Conservation (phyloP, 805 yeast species). For the Zygotorulaspora florentina region DNA sequence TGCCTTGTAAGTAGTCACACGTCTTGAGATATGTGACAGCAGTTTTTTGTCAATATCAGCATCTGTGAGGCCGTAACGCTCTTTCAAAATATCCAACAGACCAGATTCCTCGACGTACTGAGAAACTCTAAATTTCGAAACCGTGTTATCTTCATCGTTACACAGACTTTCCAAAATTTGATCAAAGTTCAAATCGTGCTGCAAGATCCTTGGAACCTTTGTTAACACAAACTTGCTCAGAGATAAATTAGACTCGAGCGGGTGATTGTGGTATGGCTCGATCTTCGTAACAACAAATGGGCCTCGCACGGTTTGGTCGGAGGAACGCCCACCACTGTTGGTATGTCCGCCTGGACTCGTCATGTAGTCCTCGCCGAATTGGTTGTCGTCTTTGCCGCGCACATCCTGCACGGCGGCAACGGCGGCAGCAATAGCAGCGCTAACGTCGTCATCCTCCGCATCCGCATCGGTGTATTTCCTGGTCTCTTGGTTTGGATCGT, state of each 20-base stretch:
- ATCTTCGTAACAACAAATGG: conserved; percentile 36
- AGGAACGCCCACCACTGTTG: background rate
- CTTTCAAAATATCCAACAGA: conserved; percentile 28
- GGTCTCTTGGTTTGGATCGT: conserved; percentile 6
- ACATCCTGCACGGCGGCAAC: conserved; percentile 33
- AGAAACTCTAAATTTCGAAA: conserved; percentile 32
- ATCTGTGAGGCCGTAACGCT: conserved; percentile 30
- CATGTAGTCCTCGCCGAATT: conserved; percentile 8
- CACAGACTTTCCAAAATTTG: conserved; percentile 30
- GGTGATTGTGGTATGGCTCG: conserved; percentile 35
- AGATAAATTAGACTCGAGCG: conserved; percentile 31
- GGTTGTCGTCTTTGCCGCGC: conserved; percentile 7
- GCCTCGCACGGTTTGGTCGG: conserved; percentile 18
- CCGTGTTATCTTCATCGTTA: conserved; percentile 30
- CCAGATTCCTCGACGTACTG: conserved; percentile 35
- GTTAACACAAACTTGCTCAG: conserved; percentile 32
- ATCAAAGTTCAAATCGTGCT: conserved; percentile 34
- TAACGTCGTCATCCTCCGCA: conserved; percentile 28
- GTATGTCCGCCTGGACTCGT: background rate
- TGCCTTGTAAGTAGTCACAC: conserved; percentile 36
- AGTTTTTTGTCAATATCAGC: conserved; percentile 32
- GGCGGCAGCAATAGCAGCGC: conserved; percentile 36
- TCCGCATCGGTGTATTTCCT: conserved; percentile 16
- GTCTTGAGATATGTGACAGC: conserved; percentile 31
- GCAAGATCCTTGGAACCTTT: conserved; percentile 33